These are phyloP conservation scores for Pichia thaimueangensis DNA, from an alignment of 805 yeast genomes.

Conservation along the genomic window DNA sequence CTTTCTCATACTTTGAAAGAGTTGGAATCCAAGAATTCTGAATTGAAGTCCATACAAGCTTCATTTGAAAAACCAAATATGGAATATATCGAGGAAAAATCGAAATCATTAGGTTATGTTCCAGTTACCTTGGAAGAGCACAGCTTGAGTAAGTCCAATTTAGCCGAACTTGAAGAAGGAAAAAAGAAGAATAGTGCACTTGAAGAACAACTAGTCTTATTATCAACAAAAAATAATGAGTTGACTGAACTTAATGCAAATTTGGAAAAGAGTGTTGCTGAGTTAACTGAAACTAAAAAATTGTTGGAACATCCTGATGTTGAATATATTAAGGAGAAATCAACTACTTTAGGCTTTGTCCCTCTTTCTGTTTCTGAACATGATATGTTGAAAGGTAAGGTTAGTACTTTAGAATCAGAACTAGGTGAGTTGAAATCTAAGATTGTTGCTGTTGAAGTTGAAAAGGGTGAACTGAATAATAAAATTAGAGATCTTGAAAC, in stretches of 20 bases:
- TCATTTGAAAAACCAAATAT: slow-evolving; percentile 14
- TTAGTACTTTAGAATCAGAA: neutral
- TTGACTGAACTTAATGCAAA: neutral
- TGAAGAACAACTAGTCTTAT: slow-evolving; percentile 1
- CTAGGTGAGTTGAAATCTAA: slow-evolving; percentile 5
- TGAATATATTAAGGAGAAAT: slow-evolving; percentile 21
- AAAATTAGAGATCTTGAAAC: slow-evolving; percentile 7
- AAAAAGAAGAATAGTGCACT: neutral
- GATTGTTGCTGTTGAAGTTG: slow-evolving; percentile 3
- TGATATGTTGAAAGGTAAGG: slow-evolving; percentile 11
- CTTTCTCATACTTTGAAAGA: slow-evolving; percentile 1
- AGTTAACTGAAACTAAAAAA: slow-evolving; percentile 1
- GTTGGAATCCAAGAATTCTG: slow-evolving; percentile 1
- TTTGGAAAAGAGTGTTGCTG: neutral
- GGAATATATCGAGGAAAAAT: slow-evolving; percentile 20
- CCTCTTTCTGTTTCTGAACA: slow-evolving; percentile 16
- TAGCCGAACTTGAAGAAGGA: slow-evolving; percentile 1
- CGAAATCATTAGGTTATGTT: slow-evolving; percentile 15
- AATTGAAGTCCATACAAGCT: slow-evolving; percentile 4
- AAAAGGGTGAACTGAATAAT: slow-evolving; percentile 4
- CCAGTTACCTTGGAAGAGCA: slow-evolving; percentile 15
- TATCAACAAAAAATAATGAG: slow-evolving; percentile 3
- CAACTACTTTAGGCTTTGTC: slow-evolving; percentile 16
- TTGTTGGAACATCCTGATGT: slow-evolving; percentile 13
- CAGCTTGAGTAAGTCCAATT: neutral